Conservation (phyloP, 2,329 filamentous ascomycete genomes). For the Ampelomyces quisqualis region DNA sequence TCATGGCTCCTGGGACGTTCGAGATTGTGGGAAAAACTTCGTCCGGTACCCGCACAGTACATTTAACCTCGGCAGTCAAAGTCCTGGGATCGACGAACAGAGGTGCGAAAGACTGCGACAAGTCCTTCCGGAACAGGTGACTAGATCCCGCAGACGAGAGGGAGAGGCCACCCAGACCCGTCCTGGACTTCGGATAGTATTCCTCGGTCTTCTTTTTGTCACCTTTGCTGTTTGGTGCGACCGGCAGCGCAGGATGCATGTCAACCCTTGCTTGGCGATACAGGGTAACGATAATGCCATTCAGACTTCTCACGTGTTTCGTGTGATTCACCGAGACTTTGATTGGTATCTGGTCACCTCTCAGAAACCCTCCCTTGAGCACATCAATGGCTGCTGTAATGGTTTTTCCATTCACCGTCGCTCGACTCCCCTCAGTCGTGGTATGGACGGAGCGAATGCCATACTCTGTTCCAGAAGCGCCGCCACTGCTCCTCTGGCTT, state of each 20-base stretch:
- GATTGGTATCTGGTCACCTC: slow-evolving; percentile 79
- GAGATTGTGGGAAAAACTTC: slow-evolving; percentile 90
- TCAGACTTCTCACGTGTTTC: slow-evolving; percentile 84
- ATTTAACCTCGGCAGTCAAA: slow-evolving; percentile 75
- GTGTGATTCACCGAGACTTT: slow-evolving; percentile 83
- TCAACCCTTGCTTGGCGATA: slow-evolving; percentile 92
- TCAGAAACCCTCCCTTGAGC: slow-evolving; percentile 76
- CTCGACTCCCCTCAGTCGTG: slow-evolving; percentile 53
- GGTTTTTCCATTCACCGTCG: slow-evolving; percentile 65
- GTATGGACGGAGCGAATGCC: slow-evolving; percentile 45
- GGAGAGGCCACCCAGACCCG: slow-evolving; percentile 81
- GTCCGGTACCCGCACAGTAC: slow-evolving; percentile 82
- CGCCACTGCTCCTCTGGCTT: slow-evolving; percentile 59
- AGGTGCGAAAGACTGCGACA: slow-evolving; percentile 84
- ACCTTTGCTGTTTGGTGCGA: slow-evolving; percentile 63
- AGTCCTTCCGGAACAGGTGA: slow-evolving; percentile 92
- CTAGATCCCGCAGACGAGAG: slow-evolving; percentile 82
- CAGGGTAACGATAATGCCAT: slow-evolving; percentile 88
- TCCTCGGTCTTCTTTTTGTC: slow-evolving; percentile 75
- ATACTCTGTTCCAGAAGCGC: slow-evolving; percentile 48
- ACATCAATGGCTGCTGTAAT: slow-evolving; percentile 87
- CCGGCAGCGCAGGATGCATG: slow-evolving; percentile 65
- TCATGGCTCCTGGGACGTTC: slow-evolving; percentile 87
- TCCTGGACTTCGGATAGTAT: slow-evolving; percentile 82
- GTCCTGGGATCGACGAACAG: slow-evolving; percentile 82